Evolutionary conservation across 805 yeast genomes (phyloP), one percentile per base, ranked within the genome.

Genomic region (Helenozyma rhizophorensis): DNA sequence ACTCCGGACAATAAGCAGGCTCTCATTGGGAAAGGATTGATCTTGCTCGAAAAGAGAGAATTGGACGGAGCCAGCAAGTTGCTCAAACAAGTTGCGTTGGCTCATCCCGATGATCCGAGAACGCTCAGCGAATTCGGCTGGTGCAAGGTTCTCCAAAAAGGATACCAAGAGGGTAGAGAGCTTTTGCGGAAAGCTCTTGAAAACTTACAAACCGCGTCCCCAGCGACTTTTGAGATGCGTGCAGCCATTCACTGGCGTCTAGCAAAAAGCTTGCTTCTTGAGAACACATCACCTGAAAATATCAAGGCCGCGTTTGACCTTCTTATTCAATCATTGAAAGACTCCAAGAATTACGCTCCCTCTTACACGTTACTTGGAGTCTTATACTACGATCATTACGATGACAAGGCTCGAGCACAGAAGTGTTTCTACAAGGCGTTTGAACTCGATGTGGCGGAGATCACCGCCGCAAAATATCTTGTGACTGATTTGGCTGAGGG

Each of bases 361-460:
- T 76, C 95, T 0, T 93, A 79, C 53, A 80, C 96, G 0, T 71
- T 87, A 2, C 61, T 93, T 16, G 98, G 98, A 15, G 55, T 71
- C 30, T 65, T 86, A n/a, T 89, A 86, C 48, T 58, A 72, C 4
- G 69, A 72, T 2, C 62, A 71, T 37, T 78, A 70, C 39, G 58
- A 65, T 8, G 96, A 88, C 49, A 52, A 58, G 17, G 60, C 62
- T 0, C 72, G 93, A 29, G 95, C 97, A 0, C 78, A 79, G 33
- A 87, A 86, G 52, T 88, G 96, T 55, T 90, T 81, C 54, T 78
- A 81, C 53, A 85, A 80, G 49, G 96, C 97, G 0, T 84, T 90
- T 53, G 97, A 90, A 49, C 60, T 90, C 19, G 93, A 88, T 55
- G 72, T 80, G 0, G 74, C 81, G 10, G 94, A 93, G 50, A 60